Percentiles rank a stretch among this genome's conserved stretches.
Conservation (phyloP, 371 early-diverging fungal species). For the Quaeritorhiza haematococci region DNA sequence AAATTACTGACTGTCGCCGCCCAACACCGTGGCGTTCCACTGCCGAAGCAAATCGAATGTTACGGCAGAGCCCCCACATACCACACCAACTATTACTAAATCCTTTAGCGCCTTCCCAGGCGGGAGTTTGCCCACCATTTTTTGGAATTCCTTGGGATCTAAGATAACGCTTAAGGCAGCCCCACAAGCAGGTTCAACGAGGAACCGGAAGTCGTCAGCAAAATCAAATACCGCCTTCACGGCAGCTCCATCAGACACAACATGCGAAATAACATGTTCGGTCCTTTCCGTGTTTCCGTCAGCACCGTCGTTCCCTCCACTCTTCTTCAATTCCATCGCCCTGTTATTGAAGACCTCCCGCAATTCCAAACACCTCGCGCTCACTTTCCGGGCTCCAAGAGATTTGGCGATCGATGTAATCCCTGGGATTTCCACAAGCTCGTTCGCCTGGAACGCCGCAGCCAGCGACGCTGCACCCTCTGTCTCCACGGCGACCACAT, state of each 20-base stretch:
- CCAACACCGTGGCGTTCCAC: too few species aligned
- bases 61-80: conserved; percentile 27
- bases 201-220: conserved; percentile 16
- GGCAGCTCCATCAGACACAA: conserved; percentile 24
- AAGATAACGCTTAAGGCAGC: conserved; percentile 17
- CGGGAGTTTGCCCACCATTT: neutral
- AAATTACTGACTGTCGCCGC: too few species aligned
- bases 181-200: conserved; percentile 34
- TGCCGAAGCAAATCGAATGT: conserved; percentile 11
- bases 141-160: neutral
- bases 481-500: conserved; percentile 29
- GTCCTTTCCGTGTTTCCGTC: conserved; percentile 10
- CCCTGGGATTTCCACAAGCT: conserved; percentile 6
- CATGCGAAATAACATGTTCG: conserved; percentile 4
- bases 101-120: conserved; percentile 9
- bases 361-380: conserved; percentile 10
- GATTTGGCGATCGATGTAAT: conserved; percentile 32
- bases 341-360: too few species aligned
- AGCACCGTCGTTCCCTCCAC: too few species aligned
- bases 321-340: too few species aligned
- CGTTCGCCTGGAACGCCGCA: conserved; percentile 8
- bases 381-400: conserved; percentile 21
- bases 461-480: conserved; percentile 21
- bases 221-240: conserved; percentile 18
- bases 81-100: conserved; percentile 18